Conservation (phyloP, 441 rosid genomes). For the Adansonia gregorii region DNA sequence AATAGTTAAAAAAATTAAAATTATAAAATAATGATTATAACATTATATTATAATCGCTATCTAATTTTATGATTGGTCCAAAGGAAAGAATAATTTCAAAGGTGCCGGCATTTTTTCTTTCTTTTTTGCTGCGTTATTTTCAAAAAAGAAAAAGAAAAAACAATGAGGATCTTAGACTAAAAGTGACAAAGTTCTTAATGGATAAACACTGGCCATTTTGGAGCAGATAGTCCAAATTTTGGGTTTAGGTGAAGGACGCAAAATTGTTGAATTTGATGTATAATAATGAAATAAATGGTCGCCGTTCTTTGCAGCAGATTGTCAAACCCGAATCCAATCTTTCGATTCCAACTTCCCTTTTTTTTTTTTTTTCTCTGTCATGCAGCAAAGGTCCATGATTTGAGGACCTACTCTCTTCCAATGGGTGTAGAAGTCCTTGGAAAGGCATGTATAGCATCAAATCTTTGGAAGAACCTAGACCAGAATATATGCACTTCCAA, state of each 20-base stretch:
- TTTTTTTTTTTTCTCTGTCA: not conserved
- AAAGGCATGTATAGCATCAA: not conserved
- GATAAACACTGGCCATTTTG: not conserved
- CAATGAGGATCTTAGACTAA: constrained; percentile 15
- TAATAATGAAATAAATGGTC: constrained; percentile 15
- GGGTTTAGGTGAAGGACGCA: not conserved
- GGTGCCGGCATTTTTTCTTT: constrained; percentile 8
- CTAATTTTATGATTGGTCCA: not conserved
- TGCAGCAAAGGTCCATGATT: not conserved
- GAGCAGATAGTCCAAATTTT: not conserved
- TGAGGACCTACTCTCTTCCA: not conserved
- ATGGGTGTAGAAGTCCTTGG: not conserved
- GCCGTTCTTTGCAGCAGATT: constrained; percentile 5
- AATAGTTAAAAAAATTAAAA: too few relatives aligned
- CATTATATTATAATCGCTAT: too few relatives aligned
- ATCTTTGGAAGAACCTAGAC: not conserved
- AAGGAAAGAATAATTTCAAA: constrained; percentile 25
- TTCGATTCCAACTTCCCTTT: not conserved
- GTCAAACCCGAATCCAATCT: constrained; percentile 21
- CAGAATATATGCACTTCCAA: constrained; percentile 8
- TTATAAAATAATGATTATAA: too few relatives aligned
- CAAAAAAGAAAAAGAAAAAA: not conserved
- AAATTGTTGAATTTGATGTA: not conserved
- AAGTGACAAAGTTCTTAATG: not conserved
- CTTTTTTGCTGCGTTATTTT: not conserved